These are phyloP conservation scores for Lentinula boryana DNA, from an alignment of 768 basidiomycete genomes.

Conservation along the genomic window DNA sequence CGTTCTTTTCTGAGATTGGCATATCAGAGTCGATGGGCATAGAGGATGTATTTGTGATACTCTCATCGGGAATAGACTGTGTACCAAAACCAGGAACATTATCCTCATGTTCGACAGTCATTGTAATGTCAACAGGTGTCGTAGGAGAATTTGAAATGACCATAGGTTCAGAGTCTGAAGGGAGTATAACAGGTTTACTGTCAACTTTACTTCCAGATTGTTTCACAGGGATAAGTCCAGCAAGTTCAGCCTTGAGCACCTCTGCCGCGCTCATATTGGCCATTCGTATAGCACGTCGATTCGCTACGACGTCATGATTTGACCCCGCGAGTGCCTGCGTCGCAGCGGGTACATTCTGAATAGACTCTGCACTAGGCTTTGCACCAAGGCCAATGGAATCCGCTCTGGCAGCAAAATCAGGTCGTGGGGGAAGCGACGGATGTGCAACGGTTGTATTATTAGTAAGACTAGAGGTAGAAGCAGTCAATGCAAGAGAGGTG, in stretches of 20 bases:
- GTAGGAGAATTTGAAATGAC: conserved; percentile 17
- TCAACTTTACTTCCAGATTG: neutral
- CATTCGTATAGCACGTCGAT: conserved; percentile 85
- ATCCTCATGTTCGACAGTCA: conserved; percentile 16
- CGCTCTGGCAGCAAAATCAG: conserved; percentile 70
- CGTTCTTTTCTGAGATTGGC: conserved; percentile 9
- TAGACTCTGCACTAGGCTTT: conserved; percentile 50
- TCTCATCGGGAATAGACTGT: neutral
- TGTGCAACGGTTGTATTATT: conserved; percentile 28
- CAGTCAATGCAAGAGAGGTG: conserved; percentile 40
- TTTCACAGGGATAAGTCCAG: conserved; percentile 36
- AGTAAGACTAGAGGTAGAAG: conserved; percentile 34
- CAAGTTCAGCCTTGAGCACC: conserved; percentile 84
- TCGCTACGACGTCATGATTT: conserved; percentile 88
- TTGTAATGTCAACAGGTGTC: conserved; percentile 5
- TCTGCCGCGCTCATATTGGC: conserved; percentile 97
- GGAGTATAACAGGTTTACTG: conserved; percentile 31
- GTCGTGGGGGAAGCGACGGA: conserved; percentile 61
- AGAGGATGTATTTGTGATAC: neutral
- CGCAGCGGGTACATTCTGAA: conserved; percentile 51
- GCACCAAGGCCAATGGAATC: conserved; percentile 77
- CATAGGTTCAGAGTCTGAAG: conserved; percentile 27
- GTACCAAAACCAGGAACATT: conserved; percentile 32
- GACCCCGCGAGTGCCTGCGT: conserved; percentile 74
- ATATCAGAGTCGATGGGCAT: conserved; percentile 4